Conservation (phyloP, 352 stramenopile species). For the Globisporangium nagaii region DNA sequence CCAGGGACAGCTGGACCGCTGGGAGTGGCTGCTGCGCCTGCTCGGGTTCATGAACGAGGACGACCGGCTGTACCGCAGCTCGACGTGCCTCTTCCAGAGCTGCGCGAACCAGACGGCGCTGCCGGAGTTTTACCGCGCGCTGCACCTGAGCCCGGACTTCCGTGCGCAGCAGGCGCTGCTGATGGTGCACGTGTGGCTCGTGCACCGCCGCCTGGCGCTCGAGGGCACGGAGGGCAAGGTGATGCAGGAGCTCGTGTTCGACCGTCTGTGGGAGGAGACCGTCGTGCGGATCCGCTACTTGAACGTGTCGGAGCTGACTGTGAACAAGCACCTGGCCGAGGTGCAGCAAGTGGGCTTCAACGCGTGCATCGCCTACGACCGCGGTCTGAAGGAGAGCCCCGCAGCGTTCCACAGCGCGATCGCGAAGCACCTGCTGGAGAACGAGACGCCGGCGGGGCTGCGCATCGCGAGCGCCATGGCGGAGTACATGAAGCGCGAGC, state of each 20-base stretch:
- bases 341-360: constrained; percentile 96
- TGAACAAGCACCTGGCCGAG: constrained; percentile 95
- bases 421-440: constrained; percentile 70
- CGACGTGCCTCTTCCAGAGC: constrained; percentile 73
- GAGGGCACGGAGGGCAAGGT: constrained; percentile 75
- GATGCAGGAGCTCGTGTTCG: constrained; percentile 95
- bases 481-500: constrained; percentile 73
- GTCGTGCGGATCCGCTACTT: constrained; percentile 89
- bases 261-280: constrained; percentile 96
- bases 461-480: constrained; percentile 52
- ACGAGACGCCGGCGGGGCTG: constrained; percentile 52
- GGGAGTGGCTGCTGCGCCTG: constrained; percentile 78
- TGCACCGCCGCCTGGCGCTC: constrained; percentile 90
- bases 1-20: constrained; percentile 55
- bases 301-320: constrained; percentile 92
- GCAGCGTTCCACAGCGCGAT: constrained; percentile 52
- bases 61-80: constrained; percentile 66
- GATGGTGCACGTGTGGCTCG: constrained; percentile 94
- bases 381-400: constrained; percentile 61
- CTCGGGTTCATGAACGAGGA: constrained; percentile 88
- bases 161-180: constrained; percentile 91
- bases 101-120: constrained; percentile 79
- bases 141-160: constrained; percentile 82
- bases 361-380: constrained; percentile 93
- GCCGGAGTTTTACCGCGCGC: constrained; percentile 63